Conservation (phyloP, 2,329 filamentous ascomycete genomes). For the Alternaria brassicicola region DNA sequence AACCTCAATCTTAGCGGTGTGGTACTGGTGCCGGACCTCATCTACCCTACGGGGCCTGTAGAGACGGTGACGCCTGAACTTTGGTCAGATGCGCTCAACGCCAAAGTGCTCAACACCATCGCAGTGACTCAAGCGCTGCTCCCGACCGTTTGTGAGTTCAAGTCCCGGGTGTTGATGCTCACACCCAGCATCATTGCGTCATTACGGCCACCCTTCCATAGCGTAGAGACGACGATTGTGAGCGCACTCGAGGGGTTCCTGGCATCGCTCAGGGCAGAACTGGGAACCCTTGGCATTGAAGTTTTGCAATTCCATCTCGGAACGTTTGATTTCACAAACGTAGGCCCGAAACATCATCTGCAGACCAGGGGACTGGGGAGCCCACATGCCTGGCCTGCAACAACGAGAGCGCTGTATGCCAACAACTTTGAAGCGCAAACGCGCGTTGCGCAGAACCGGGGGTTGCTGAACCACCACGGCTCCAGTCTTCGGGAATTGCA, state of each 20-base stretch:
- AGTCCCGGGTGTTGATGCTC: constrained; percentile 74
- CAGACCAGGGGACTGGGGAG: constrained; percentile 43
- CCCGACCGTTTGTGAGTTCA: constrained; percentile 57
- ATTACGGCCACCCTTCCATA: constrained; percentile 79
- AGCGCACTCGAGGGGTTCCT: constrained; percentile 87
- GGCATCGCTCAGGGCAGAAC: constrained; percentile 77
- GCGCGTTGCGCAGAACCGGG: constrained; percentile 56
- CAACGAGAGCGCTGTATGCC: constrained; percentile 44
- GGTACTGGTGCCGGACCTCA: constrained; percentile 78
- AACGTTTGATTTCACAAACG: constrained; percentile 81
- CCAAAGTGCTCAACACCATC: constrained; percentile 87
- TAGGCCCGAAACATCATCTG: constrained; percentile 53
- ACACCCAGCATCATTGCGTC: constrained; percentile 82
- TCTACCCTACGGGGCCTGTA: constrained; percentile 82
- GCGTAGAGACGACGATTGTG: constrained; percentile 84
- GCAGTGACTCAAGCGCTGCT: constrained; percentile 88
- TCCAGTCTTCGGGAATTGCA: constrained; percentile 80
- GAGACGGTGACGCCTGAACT: constrained; percentile 82
- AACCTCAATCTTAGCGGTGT: constrained; percentile 78
- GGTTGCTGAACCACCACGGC: constrained; percentile 62
- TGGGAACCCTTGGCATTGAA: constrained; percentile 74
- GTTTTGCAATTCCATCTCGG: constrained; percentile 90
- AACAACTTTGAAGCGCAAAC: constrained; percentile 48
- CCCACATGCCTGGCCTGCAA: constrained; percentile 48
- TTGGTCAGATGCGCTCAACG: constrained; percentile 91